Base-by-base conservation (phyloP, 495 filamentous ascomycete species). In the Diplogelasinospora grovesii region DNA sequence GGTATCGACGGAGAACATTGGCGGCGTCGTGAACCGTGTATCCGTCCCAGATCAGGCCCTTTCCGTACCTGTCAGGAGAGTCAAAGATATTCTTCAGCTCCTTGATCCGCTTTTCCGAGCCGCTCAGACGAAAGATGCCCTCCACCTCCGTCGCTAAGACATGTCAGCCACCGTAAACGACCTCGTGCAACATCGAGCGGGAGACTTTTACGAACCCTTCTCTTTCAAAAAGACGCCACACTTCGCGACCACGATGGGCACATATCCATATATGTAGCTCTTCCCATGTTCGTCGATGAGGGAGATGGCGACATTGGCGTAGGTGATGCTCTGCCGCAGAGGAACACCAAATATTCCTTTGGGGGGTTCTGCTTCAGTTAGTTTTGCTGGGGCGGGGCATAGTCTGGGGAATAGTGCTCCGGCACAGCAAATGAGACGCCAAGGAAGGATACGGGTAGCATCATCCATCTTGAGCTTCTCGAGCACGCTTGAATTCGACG, bases 11-110 rank as follows among this genome's bases (percentile, higher is more conserved):
- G 26, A 99, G 76, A 33, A 99, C 90, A 53, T 96, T 97, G 50
- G 92, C 92, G 13, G 92, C 92, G 76, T 99, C 92, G 64, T 99
- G 92, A 11, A 99, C 92, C 1, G 93, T 99, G 64, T 95, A 99
- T 11, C 92, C 92, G 31, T 85, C 82, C 92, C 92, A 99, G 54
- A 96, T 85, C 28, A 97, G 66, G 11, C 92, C 92, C 61, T 99
- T 99, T 23, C 92, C 92, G 60, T 95, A 99, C 36, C 89, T 77
- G 52, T 96, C 92, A 22, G 92, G 93, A 0, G 92, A 93, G 56
- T 99, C 82, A 58, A 99, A 99, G 6, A 86, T 77, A 28, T 73
- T 77, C 59, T 92, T 87, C 1, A 99, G 72, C 52, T 99, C 92
- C 61, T 97, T 97, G 63, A 99, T 99, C 35, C 92, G 81, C 64